Base-by-base conservation (phyloP, 208 protist species). In the Acanthamoeba royreba region DNA sequence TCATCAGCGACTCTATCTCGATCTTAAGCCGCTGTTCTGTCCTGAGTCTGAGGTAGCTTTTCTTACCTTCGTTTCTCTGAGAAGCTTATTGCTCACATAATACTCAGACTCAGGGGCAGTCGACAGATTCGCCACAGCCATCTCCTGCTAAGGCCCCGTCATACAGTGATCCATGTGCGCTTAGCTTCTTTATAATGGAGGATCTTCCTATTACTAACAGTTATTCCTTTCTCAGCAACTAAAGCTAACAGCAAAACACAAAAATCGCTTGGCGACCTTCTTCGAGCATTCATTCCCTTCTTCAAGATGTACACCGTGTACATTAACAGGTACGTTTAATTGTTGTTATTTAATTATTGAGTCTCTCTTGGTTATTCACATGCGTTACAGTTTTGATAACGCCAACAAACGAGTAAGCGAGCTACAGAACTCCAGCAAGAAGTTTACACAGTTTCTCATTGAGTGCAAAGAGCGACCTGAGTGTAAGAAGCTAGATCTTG, bases 301-400 rank as follows among this genome's bases (percentile, higher is more conserved):
- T 92, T 92, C 40, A 92, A 92, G 86, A 92, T 92, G 86, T 92
- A 92, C 22, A 92, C 47, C 0, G 86, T 63, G 22, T 92, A 92
- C 86, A 72, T 92, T 53, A 92, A 92, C 58, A 77, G 66, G 66
- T 77, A 40, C 38, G 19, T 66, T 66, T 28, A 5, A 17, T 28
- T 28, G 11, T 66, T 5, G 9, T 66, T 28, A 5, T 66, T 28
- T 28, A 5, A 5, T 25, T 66, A 17, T 66, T 28, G 55, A 35
- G 55, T 55, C 25, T 35, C 22, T 66, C 11, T 35, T 28, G 9
- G 33, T 25, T 28, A 66, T 35, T 66, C 55, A 28, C 5, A 8
- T 4, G 55, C 8, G 22, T 22, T 8, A 1, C 66, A 72, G 86
- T 72, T 92, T 92, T 72, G 55, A 92, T 72, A 72, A 77, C 25